phyloP scores from a whole-genome alignment of 148 eudicot species.

The Simmondsia chinensis region DNA sequence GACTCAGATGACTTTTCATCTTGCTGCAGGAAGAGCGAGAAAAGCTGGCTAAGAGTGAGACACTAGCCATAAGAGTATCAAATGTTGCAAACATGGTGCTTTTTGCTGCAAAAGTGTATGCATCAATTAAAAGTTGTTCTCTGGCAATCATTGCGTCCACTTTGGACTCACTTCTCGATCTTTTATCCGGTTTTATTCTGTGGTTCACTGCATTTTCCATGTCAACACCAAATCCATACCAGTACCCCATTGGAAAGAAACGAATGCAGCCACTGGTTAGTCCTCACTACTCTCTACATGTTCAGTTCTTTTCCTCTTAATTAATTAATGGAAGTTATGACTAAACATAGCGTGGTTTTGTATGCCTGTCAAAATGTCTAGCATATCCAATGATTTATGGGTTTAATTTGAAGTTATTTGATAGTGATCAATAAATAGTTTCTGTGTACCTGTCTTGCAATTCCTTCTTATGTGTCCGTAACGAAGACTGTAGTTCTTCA shows the following conservation, averaged over 20 bases:
- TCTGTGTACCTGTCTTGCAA: no score
- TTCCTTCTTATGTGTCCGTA: no score
- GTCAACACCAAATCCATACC: constrained; percentile 74
- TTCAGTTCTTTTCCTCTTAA: no score
- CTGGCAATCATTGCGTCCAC: constrained; percentile 86
- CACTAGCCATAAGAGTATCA: constrained; percentile 69
- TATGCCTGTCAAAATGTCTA: no score
- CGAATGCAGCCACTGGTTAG: constrained; percentile 97
- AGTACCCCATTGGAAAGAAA: constrained; percentile 86
- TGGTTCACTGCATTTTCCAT: constrained; percentile 91
- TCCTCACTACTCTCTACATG: no score
- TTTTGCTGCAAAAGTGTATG: constrained; percentile 72
- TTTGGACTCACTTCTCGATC: constrained; percentile 81
- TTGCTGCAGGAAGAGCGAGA: constrained; percentile 65
- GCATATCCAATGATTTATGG: no score
- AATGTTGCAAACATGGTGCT: constrained; percentile 77
- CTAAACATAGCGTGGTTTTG: no score
- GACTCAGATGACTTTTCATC: constrained; percentile 1
- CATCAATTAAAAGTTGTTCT: constrained; percentile 66
- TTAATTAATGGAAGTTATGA: no score
- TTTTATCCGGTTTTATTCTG: constrained; percentile 69
- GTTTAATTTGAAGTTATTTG: no score
- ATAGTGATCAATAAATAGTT: no score
- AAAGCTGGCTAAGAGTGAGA: constrained; percentile 62
- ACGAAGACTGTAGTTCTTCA: no score